phyloP scores from a whole-genome alignment of 164 flowering plant species.

The Umbellularia californica region DNA sequence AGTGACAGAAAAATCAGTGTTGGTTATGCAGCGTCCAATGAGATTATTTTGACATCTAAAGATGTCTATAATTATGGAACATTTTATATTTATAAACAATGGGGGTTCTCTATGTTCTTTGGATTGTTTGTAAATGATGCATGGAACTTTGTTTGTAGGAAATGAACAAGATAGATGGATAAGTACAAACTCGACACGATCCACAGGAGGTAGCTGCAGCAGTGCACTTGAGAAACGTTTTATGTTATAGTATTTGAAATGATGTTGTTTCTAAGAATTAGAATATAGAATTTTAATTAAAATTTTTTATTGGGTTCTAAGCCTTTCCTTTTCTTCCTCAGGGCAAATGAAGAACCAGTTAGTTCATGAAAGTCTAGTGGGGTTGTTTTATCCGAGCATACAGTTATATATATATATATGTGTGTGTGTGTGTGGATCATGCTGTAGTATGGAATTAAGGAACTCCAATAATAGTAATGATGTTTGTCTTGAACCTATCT shows the following conservation, averaged over 20 bases:
- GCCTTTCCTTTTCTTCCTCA: neutral
- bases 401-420: too few relatives aligned
- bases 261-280: neutral
- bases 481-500: neutral
- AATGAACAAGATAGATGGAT: slow-evolving; percentile 13
- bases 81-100: too few relatives aligned
- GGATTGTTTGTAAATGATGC: neutral
- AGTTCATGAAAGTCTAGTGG: neutral
- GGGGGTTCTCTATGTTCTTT: neutral
- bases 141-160: slow-evolving; percentile 9
- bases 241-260: neutral
- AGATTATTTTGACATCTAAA: too few relatives aligned
- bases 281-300: neutral
- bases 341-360: neutral
- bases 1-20: too few relatives aligned
- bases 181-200: slow-evolving; percentile 11
- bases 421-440: neutral
- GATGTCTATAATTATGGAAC: too few relatives aligned
- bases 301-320: neutral
- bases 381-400: neutral
- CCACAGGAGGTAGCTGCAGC: slow-evolving; percentile 1
- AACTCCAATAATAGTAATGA: neutral
- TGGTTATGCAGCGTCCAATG: too few relatives aligned
- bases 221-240: neutral
- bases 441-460: neutral